Conservation (phyloP, 2,329 filamentous ascomycete species). For the Thermothelomyces thermophilus region DNA sequence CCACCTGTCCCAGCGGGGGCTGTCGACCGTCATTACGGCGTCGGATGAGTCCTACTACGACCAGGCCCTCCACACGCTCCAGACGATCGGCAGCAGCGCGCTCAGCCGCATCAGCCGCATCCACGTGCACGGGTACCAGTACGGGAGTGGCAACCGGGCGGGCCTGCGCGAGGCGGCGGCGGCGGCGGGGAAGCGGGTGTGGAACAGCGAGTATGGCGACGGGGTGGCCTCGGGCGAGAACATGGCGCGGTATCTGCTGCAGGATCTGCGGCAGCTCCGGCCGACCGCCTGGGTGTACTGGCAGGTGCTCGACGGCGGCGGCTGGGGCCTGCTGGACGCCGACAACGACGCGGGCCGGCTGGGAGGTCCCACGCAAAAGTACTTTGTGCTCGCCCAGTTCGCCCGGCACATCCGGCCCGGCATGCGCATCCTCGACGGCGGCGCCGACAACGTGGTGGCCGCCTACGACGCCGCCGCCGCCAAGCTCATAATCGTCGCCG, state of each 20-base stretch:
- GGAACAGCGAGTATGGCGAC: slow-evolving; percentile 1
- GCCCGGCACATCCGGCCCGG: neutral
- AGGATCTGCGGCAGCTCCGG: neutral
- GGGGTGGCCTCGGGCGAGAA: neutral
- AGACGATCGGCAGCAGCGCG: neutral
- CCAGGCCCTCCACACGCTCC: neutral
- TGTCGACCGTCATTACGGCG: neutral
- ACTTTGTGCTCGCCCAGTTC: slow-evolving; percentile 1
- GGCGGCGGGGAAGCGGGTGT: neutral
- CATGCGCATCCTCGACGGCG: neutral
- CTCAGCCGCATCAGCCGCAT: neutral
- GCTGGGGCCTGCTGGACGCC: neutral
- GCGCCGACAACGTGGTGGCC: neutral
- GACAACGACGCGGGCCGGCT: neutral
- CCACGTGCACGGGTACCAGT: slow-evolving; percentile 2
- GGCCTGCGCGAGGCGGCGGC: neutral
- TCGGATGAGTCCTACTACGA: neutral
- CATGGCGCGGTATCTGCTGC: neutral
- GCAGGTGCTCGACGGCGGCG: slow-evolving; percentile 1
- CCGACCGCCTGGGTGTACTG: slow-evolving; percentile 1
- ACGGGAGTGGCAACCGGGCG: neutral
- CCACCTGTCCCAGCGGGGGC: neutral
- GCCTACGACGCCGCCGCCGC: neutral
- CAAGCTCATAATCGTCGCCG: slow-evolving; percentile 1
- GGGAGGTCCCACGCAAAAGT: neutral